Evolutionary conservation across 202 grass and related monocot species (phyloP), one percentile per base, ranked within the genome.

Genomic region (Thinopyrum obtusiflorum): DNA sequence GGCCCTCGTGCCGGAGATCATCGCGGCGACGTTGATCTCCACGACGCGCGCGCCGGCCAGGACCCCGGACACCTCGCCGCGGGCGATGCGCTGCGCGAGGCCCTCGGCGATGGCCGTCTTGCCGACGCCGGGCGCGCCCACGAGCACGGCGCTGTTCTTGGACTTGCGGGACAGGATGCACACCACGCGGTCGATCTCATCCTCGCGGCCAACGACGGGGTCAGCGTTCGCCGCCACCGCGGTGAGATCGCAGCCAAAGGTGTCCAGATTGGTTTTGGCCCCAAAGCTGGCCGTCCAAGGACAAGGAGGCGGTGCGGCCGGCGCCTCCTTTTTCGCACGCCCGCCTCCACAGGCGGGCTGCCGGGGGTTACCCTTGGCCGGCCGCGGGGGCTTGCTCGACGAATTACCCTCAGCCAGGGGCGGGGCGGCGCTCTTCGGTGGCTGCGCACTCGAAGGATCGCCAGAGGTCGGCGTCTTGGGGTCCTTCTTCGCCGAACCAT

Each of bases 51-150:
- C 36, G 35, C 36, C 68, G 36, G 36, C 35, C n/a, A 71, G 35
- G 68, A 24, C 68, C 2, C 68, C 35, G n/a, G 68, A 71, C 35
- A 71, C 68, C 68, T 42, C 68, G 68, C 68, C 68, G 11, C 68
- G 68, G 68, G 68, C 68, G 68, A 71, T 71, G n/a, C 35, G 68
- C 68, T 71, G 68, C 68, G 68, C 68, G n/a, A 71, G 68, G 68
- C 68, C 68, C 68, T 71, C 68, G n/a, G 68, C 68, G 35, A 71
- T 71, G 35, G 68, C 68, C 9, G 68, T 71, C 68, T 71, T 71
- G 68, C 63, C 63, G 63, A 65, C 63, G 14, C 63, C 63, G 13
- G 63, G 0, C 13, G 63, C 63, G 2, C 63, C 63, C 6, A 65
- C 63, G 13, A 65, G 63, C 63, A 65, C 27, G 14, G 63, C 63